Evolutionary conservation across 176 grass and related monocot genomes (phyloP), one percentile per base, ranked within the genome.

Genomic region (Eleusine coracana): DNA sequence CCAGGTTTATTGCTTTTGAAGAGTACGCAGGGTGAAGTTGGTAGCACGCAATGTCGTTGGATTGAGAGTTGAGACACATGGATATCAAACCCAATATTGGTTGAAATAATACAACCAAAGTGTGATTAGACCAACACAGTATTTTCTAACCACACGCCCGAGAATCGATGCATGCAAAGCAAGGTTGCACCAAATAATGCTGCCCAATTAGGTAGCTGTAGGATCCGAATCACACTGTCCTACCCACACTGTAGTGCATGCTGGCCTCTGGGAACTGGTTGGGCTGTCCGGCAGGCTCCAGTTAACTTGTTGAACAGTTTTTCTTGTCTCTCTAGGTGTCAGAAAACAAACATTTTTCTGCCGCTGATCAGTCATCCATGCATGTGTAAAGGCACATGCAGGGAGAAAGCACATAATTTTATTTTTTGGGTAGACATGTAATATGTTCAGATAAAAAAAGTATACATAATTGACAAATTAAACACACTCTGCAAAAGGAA

Each of bases 241-340:
- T 27, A 15, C 15, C 36, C 6, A 20, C 34, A 40, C 20, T 38
- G 51, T 40, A 37, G 52, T 75, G 31, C 73, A 75, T 72, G 70
- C 44, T 48, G 46, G 46, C 45, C 71, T 31, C 71, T 34, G 71
- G 2, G 6, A 48, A 73, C 23, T 73, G 27, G 27, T 18, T 34
- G 71, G 50, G 23, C 46, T 58, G 52, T 39, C 20, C 34, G 10
- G 31, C 21, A 45, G 21, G 23, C 10, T 62, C 59, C n/a, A 62
- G 59, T 61, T 70, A 71, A 70, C 37, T 70, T 44, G 39, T 45
- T n/a, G 10, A 71, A 42, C 42, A 71, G 38, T 39, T 41, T 59
- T 17, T 39, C 20, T 52, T 37, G 72, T 39, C 72, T 56, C 15
- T n/a, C 59, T 27, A 2, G 16, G 5, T 39, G 73, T 59, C 52